Conservation (phyloP, 495 filamentous ascomycete genomes). For the Penicillium daleae region DNA sequence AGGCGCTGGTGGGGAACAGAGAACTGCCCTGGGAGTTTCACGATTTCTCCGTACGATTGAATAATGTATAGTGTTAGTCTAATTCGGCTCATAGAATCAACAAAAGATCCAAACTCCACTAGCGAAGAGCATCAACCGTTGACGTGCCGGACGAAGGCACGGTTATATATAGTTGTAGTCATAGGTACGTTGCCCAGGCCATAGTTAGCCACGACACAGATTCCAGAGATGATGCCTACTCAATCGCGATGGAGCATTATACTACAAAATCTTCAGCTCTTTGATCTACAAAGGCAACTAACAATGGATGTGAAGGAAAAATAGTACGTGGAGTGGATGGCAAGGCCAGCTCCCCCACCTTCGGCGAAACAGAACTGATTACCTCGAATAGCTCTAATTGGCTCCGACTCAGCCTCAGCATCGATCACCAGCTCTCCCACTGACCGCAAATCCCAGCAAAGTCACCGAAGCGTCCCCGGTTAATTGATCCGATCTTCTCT, state of each 20-base stretch:
- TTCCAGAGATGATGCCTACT: too few relatives aligned
- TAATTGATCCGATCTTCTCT: not conserved
- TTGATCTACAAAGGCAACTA: not conserved
- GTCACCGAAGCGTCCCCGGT: not conserved
- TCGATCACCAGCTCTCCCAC: not conserved
- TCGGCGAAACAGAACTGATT: not conserved
- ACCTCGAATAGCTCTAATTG: not conserved
- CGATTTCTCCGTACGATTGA: too few relatives aligned
- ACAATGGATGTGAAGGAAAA: not conserved
- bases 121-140: not conserved
- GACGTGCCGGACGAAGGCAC: too few relatives aligned
- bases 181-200: too few relatives aligned
- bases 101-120: too few relatives aligned
- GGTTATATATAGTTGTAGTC: too few relatives aligned
- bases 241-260: too few relatives aligned
- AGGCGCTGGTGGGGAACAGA: too few relatives aligned
- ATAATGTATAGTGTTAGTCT: too few relatives aligned
- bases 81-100: too few relatives aligned
- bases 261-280: not conserved
- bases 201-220: too few relatives aligned
- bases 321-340: constrained; percentile 5
- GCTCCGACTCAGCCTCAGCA: constrained; percentile 4
- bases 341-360: constrained; percentile 14
- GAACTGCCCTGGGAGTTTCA: too few relatives aligned
- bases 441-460: not conserved